Conservation (phyloP, 2,329 filamentous ascomycete species). For the Aulographum hederae region DNA sequence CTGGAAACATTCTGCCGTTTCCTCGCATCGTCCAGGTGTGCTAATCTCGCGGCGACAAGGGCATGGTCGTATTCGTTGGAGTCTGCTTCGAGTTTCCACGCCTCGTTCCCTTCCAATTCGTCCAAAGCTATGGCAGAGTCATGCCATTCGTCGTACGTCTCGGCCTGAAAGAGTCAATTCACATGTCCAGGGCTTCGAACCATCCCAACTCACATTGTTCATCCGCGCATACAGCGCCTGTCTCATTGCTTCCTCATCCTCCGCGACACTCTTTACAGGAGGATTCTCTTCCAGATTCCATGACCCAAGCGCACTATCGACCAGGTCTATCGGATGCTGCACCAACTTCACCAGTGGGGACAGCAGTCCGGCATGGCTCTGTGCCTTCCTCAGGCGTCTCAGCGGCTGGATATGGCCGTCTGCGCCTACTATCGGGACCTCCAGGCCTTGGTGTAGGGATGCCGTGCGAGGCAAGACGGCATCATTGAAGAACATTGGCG, state of each 20-base stretch:
- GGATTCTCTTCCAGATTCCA: slow-evolving; percentile 31
- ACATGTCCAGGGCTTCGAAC: background rate
- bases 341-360: slow-evolving; percentile 17
- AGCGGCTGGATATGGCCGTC: no score
- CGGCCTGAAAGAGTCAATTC: slow-evolving; percentile 33
- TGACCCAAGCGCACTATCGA: slow-evolving; percentile 9
- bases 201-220: slow-evolving; percentile 37
- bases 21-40: slow-evolving; percentile 57
- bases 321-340: slow-evolving; percentile 14
- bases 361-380: no score
- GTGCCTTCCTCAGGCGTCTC: no score
- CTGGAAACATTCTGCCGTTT: slow-evolving; percentile 50
- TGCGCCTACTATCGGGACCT: no score
- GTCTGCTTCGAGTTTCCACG: slow-evolving; percentile 52
- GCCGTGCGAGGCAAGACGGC: no score
- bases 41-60: slow-evolving; percentile 50
- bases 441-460: no score
- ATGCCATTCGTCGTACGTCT: slow-evolving; percentile 54
- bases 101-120: slow-evolving; percentile 57
- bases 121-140: slow-evolving; percentile 62
- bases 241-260: slow-evolving; percentile 18
- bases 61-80: slow-evolving; percentile 40
- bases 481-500: no score
- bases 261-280: slow-evolving; percentile 3
- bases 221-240: slow-evolving; percentile 45